Conservation (phyloP, 2,329 filamentous ascomycete genomes). For the Incumbomyces delicatus region DNA sequence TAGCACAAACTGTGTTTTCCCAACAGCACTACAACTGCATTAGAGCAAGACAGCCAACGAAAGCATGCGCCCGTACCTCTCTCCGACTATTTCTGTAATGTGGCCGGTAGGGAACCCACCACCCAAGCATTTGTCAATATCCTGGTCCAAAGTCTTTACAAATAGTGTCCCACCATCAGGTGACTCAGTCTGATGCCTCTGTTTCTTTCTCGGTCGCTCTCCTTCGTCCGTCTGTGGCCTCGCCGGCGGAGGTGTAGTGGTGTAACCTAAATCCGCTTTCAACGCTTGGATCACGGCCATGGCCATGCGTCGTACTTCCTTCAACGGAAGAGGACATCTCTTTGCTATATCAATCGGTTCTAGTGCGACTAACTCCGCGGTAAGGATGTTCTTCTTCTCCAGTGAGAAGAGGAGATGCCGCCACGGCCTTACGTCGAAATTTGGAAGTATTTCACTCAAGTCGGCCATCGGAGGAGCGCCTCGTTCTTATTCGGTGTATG, state of each 20-base stretch:
- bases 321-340: slow-evolving; percentile 69
- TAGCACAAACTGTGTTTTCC: slow-evolving; percentile 90
- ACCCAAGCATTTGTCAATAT: slow-evolving; percentile 59
- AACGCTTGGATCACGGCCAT: slow-evolving; percentile 58
- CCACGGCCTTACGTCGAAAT: slow-evolving; percentile 63
- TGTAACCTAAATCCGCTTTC: slow-evolving; percentile 48
- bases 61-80: slow-evolving; percentile 50
- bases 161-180: slow-evolving; percentile 34
- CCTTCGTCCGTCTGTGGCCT: background rate
- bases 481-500: background rate
- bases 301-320: slow-evolving; percentile 67
- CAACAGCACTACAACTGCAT: slow-evolving; percentile 55
- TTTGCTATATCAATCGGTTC: slow-evolving; percentile 75
- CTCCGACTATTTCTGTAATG: slow-evolving; percentile 82
- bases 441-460: slow-evolving; percentile 70
- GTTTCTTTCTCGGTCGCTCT: slow-evolving; percentile 17
- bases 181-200: slow-evolving; percentile 40
- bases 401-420: slow-evolving; percentile 67
- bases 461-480: slow-evolving; percentile 57
- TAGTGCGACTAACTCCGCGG: slow-evolving; percentile 74
- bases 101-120: slow-evolving; percentile 74
- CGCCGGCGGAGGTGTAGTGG: background rate
- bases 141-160: slow-evolving; percentile 63
- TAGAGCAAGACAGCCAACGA: background rate
- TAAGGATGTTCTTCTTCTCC: slow-evolving; percentile 67